Evolutionary conservation across 192 early-diverging fungal species (phyloP).

Genomic region (Phycomyces nitens): DNA sequence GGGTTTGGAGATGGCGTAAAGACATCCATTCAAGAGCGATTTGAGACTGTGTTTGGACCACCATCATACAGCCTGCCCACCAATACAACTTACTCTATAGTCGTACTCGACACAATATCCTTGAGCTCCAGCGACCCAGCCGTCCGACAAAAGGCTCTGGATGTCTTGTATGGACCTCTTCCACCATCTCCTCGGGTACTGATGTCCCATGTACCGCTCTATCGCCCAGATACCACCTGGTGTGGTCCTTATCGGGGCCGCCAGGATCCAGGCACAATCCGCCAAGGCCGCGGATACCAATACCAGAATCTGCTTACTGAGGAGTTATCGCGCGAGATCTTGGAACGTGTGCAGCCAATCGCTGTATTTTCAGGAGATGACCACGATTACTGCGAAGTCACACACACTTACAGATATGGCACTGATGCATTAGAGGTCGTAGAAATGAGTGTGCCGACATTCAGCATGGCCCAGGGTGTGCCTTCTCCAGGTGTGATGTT

Average conservation of each 20-base stretch:
- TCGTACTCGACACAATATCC: conserved; percentile 76
- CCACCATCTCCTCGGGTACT: conserved; percentile 52
- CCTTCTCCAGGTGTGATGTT: conserved; percentile 53
- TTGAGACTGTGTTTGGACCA: conserved; percentile 49
- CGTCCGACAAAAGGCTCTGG: conserved; percentile 45
- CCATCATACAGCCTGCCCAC: conserved; percentile 50
- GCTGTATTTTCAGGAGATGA: conserved; percentile 89
- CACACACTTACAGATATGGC: conserved; percentile 31
- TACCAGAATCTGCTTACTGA: conserved; percentile 81
- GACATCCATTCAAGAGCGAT: conserved; percentile 37
- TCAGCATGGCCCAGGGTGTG: conserved; percentile 60
- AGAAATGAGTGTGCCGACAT: conserved; percentile 60
- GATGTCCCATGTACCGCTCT: conserved; percentile 85
- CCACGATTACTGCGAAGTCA: conserved; percentile 83
- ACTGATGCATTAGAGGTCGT: not conserved
- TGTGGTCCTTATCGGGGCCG: conserved; percentile 66
- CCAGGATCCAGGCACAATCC: conserved; percentile 42
- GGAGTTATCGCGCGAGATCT: conserved; percentile 52
- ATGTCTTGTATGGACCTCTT: conserved; percentile 40
- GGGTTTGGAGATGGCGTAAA: conserved; percentile 70
- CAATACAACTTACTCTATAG: conserved; percentile 55
- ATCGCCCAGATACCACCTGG: conserved; percentile 55
- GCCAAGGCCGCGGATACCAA: conserved; percentile 73
- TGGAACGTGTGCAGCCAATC: conserved; percentile 56
- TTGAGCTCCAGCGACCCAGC: conserved; percentile 43